Base-by-base conservation (phyloP, 73 alveolate species). In the Breviolum minutum region DNA sequence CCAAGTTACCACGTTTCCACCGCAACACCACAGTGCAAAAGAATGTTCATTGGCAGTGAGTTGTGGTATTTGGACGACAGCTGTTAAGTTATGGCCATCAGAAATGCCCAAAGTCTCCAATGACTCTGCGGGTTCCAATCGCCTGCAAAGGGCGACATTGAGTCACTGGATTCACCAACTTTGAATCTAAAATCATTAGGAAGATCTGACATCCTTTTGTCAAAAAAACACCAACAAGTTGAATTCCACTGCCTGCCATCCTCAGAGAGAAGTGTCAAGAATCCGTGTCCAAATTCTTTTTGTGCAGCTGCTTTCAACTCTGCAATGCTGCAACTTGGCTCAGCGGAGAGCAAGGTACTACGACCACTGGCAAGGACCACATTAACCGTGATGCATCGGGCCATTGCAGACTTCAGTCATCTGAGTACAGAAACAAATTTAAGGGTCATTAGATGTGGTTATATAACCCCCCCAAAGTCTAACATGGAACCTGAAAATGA, bases 361-460 rank as follows among this genome's bases (percentile, higher is more conserved):
- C 92, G 92, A 8, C 92, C 92, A 10, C 92, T 83, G 76, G 76
- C 62, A 71, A 83, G n/a, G 76, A 26, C 71, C 76, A 83, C 76
- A 20, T 7, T 61, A 76, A 83, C 92, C 13, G 8, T 80, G 88
- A 80, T 32, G 27, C 9, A 27, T 26, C n/a, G 14, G 0, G 63
- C 32, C 88, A 80, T 80, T 40, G 54, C 54, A 3, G 54, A 40
- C 54, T 40, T 40, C 54, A 3, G 54, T 3, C 54, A 40, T 40
- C 54, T 40, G 54, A 2, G 54, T 40, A 40, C 54, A 40, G 5
- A 40, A 40, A 40, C 54, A 40, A 0, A 40, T 40, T 40, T 40
- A 40, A 40, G 3, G 54, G 54, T 40, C 54, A 40, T 40, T 40
- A 40, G 54, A 40, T 40, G 54, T n/a, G n/a, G n/a, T n/a, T n/a